A percentile compares a stretch with the other conserved stretches of the same genome.
Evolutionary conservation across 768 basidiomycete genomes (phyloP).

Genomic region (Neoboletus subvelutipes): DNA sequence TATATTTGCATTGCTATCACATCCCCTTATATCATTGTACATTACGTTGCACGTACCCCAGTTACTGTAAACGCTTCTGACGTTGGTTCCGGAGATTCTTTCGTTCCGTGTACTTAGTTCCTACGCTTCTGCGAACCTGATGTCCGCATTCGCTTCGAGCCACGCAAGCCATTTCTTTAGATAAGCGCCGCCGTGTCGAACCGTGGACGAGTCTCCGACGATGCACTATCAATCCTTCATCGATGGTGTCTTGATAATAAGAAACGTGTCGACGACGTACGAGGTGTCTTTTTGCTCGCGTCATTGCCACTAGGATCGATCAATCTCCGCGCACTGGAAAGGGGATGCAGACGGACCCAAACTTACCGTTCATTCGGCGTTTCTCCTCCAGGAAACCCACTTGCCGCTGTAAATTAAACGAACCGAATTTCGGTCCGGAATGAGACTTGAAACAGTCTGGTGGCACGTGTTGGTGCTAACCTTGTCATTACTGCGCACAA

Average conservation of each 20-base stretch:
- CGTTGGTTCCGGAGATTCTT: background rate
- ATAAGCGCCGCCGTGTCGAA: slow-evolving; percentile 79
- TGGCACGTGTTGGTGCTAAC: slow-evolving; percentile 35
- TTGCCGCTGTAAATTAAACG: slow-evolving; percentile 55
- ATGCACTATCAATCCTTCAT: slow-evolving; percentile 57
- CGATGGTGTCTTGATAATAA: background rate
- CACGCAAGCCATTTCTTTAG: slow-evolving; percentile 89
- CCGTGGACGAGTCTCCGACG: slow-evolving; percentile 91
- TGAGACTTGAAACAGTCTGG: background rate
- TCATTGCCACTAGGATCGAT: slow-evolving; percentile 73
- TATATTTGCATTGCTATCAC: slow-evolving; percentile 7
- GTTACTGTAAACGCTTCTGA: slow-evolving; percentile 2
- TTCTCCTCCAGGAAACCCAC: slow-evolving; percentile 96
- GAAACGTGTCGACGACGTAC: slow-evolving; percentile 44
- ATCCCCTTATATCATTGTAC: slow-evolving; percentile 3
- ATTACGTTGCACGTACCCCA: slow-evolving; percentile 1
- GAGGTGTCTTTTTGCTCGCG: slow-evolving; percentile 82
- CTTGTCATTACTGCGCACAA: slow-evolving; percentile 90
- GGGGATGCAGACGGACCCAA: background rate
- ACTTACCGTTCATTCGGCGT: slow-evolving; percentile 80
- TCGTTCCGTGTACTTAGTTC: background rate
- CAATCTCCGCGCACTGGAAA: background rate
- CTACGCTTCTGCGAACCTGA: slow-evolving; percentile 71
- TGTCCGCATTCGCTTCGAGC: slow-evolving; percentile 88
- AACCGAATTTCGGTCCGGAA: background rate